Evolutionary conservation across 306 rosid species (phyloP), one percentile per base, ranked within the genome.

Genomic region (Ormosia emarginata): DNA sequence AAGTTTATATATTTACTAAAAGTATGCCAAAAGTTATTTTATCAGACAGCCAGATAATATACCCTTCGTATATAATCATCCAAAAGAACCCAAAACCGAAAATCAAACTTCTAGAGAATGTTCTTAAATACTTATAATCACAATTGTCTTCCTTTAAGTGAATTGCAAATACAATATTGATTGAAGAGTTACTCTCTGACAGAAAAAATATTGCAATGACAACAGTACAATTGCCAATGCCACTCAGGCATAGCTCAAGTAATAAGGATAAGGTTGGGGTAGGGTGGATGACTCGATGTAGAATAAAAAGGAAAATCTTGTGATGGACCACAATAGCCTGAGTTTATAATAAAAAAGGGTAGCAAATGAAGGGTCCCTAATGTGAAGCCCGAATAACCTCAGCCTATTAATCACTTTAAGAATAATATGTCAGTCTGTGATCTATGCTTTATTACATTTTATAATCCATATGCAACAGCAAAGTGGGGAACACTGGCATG

Each of bases 1-100:
- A 12, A 12, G 9, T 7, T 72, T 9, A 14, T 55, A 47, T 41
- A 66, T 40, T 32, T n/a, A 18, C 36, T 33, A 43, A 18, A 69
- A 33, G 8, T 5, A 68, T 9, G 71, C 47, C 81, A 73, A 57
- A 40, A 58, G 53, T 36, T 73, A 41, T 50, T 78, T 58, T 8
- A 41, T 52, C 64, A 55, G 61, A 79, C 41, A 80, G 29, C 12
- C 33, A 74, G 36, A 46, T 79, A 55, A 75, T 66, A 75, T 52
- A 59, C 29, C 49, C 49, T 50, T 58, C 59, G 47, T 57, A 13
- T 30, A 32, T 82, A 67, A 52, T 47, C 32, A 59, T 18, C 71
- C 6, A 36, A 40, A 81, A 55, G 43, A 67, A 61, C 43, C 71
- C 8, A 62, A 32, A 71, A 53, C 17, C n/a, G 2, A 66, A 9